Conservation (phyloP, 23 red algal genomes). For the Gracilaria domingensis region DNA sequence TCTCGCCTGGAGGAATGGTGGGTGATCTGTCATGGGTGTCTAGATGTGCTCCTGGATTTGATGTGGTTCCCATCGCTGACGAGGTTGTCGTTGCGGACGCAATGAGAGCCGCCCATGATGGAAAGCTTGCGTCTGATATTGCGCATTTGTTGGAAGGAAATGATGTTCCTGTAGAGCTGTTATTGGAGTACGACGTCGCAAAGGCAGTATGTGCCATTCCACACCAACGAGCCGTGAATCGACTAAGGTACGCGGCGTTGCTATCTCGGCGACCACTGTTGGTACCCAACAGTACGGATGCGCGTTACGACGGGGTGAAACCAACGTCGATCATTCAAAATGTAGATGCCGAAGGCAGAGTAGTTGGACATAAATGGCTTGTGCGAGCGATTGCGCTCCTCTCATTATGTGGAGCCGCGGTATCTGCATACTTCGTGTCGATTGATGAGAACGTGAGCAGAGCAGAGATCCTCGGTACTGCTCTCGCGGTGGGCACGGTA, state of each 20-base stretch:
- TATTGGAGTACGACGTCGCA: not conserved
- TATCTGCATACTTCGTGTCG: not conserved
- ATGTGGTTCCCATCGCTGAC: conserved; percentile 1
- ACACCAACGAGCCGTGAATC: conserved; percentile 16
- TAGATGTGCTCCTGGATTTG: not conserved
- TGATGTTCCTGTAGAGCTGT: conserved; percentile 1
- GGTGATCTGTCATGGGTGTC: conserved; percentile 17
- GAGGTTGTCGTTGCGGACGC: not conserved
- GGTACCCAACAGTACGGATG: not conserved
- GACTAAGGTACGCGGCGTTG: conserved; percentile 9
- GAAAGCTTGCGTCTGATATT: not conserved
- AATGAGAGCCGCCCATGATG: not conserved
- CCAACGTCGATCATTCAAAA: not conserved
- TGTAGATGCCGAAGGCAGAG: not conserved
- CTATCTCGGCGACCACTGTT: not conserved
- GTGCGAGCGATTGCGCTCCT: not conserved
- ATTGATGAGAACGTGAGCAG: not conserved
- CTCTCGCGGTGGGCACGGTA: not conserved
- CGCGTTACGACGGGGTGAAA: not conserved
- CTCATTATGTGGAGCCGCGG: not conserved
- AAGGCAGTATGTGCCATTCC: conserved; percentile 17
- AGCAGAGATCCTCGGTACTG: conserved; percentile 7
- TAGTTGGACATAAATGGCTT: conserved; percentile 16
- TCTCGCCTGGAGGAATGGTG: not conserved
- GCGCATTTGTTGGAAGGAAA: not conserved